Conservation (phyloP, 768 basidiomycete species). For the Tylopilus intermedius region DNA sequence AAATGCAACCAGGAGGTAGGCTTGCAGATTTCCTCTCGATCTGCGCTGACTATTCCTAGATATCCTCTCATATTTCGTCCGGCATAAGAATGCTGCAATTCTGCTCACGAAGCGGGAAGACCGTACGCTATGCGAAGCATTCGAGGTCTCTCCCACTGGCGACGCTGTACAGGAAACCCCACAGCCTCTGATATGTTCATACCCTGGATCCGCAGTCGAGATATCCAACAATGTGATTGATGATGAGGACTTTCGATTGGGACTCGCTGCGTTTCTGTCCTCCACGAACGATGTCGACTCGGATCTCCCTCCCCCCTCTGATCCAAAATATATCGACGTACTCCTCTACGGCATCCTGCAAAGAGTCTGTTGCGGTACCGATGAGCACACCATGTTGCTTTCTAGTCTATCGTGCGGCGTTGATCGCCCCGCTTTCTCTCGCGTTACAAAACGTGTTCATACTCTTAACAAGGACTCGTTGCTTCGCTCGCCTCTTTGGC, state of each 20-base stretch:
- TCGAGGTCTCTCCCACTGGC: too few relatives aligned
- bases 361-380: neutral
- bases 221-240: neutral
- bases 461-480: too few relatives aligned
- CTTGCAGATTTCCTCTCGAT: too few relatives aligned
- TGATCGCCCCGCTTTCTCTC: neutral
- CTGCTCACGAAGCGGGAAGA: too few relatives aligned
- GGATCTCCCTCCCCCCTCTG: neutral
- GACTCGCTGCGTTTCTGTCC: neutral
- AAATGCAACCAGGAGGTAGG: too few relatives aligned
- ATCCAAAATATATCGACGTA: neutral
- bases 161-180: too few relatives aligned
- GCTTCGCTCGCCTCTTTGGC: constrained; percentile 34
- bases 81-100: too few relatives aligned
- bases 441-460: too few relatives aligned
- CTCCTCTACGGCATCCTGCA: neutral
- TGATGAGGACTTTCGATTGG: neutral
- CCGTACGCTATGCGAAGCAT: too few relatives aligned
- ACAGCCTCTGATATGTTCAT: too few relatives aligned
- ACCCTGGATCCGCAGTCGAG: neutral
- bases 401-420: constrained; percentile 8
- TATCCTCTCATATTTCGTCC: too few relatives aligned
- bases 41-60: too few relatives aligned
- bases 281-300: neutral
- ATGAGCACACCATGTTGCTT: neutral